phyloP scores from a whole-genome alignment of 805 yeast genomes.

The Starmerella lactis-condensi region DNA sequence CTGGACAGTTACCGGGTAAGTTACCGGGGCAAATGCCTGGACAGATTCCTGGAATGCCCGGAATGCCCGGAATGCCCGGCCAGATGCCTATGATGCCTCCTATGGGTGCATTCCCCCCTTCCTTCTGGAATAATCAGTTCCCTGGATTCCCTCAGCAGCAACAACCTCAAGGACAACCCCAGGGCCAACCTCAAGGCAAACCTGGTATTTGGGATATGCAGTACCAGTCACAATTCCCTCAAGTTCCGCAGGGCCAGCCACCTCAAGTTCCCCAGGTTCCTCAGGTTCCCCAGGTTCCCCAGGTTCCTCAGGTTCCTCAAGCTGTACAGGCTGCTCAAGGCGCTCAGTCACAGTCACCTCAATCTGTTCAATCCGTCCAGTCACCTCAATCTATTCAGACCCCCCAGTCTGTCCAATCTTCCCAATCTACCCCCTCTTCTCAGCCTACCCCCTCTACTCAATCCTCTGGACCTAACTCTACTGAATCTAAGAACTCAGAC shows the following conservation, averaged over 20 bases:
- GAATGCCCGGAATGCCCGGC: slow-evolving; percentile 5
- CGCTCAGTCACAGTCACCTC: no score
- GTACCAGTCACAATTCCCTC: neutral
- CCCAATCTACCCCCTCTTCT: no score
- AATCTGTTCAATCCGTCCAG: no score
- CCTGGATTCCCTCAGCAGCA: slow-evolving; percentile 11
- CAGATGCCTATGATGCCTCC: slow-evolving; percentile 7
- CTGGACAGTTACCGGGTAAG: slow-evolving; percentile 4
- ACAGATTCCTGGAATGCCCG: slow-evolving; percentile 8
- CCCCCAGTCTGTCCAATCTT: no score
- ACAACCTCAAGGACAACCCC: slow-evolving; percentile 7
- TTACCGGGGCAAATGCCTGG: slow-evolving; percentile 1
- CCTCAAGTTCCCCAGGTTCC: no score
- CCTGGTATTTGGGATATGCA: neutral
- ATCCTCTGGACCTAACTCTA: neutral
- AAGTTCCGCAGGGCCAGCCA: neutral
- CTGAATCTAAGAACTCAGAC: no score
- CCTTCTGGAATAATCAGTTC: no score
- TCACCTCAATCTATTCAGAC: no score
- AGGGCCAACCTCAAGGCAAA: slow-evolving; percentile 5
- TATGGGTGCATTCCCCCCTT: no score
- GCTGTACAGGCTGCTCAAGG: no score
- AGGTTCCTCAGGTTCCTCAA: no score
- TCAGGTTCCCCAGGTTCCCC: no score
- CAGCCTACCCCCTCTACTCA: neutral